Evolutionary conservation across 257 asterid species (phyloP).

Genomic region (Fraxinus anomala): DNA sequence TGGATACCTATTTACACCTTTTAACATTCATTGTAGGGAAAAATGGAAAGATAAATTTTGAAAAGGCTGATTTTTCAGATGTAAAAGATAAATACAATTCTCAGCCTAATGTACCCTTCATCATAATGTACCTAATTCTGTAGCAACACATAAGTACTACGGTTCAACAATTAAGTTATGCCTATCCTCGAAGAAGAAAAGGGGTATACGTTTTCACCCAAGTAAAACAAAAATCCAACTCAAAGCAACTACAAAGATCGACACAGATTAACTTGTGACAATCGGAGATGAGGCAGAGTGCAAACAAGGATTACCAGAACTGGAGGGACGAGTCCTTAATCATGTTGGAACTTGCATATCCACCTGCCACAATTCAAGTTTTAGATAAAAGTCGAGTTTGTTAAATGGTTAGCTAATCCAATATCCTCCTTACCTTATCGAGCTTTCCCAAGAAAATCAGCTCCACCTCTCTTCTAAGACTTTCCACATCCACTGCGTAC

Average conservation of each 20-base stretch:
- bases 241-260: neutral
- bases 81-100: neutral
- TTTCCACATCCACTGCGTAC: conserved; percentile 63
- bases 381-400: conserved; percentile 15
- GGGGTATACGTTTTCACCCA: neutral
- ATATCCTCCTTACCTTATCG: conserved; percentile 35
- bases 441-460: conserved; percentile 50
- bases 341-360: conserved; percentile 38
- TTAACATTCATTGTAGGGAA: too few relatives aligned
- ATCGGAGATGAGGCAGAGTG: neutral
- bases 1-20: too few relatives aligned
- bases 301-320: neutral
- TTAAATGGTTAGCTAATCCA: neutral
- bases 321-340: conserved; percentile 24
- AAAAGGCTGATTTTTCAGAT: neutral
- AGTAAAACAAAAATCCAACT: neutral
- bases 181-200: neutral
- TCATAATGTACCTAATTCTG: neutral
- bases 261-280: neutral
- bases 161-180: neutral
- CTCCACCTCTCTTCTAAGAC: conserved; percentile 66
- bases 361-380: conserved; percentile 39
- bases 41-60: neutral
- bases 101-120: neutral
- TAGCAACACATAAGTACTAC: neutral